Conservation (phyloP, 2,329 filamentous ascomycete genomes). For the Colletotrichum karsti region DNA sequence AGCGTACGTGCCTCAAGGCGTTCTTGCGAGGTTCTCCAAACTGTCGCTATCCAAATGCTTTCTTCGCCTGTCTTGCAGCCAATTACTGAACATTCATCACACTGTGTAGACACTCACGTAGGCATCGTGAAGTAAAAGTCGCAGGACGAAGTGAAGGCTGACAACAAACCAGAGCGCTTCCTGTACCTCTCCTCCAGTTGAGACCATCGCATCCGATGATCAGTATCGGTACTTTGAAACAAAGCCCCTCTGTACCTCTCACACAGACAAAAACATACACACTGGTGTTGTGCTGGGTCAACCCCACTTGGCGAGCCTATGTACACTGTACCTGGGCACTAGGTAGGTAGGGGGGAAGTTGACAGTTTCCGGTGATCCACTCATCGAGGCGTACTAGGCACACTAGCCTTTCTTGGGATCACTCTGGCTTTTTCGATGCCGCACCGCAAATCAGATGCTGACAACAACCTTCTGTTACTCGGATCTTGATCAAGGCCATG, state of each 20-base stretch:
- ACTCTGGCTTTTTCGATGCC: slow-evolving; percentile 21
- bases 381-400: not conserved
- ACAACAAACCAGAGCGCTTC: not conserved
- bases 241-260: not conserved
- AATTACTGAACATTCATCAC: too few species aligned
- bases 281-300: not conserved
- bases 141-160: too few species aligned
- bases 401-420: slow-evolving; percentile 1
- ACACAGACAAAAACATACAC: not conserved
- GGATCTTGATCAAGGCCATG: slow-evolving; percentile 24
- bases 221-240: not conserved
- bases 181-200: not conserved
- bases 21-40: too few species aligned
- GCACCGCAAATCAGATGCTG: slow-evolving; percentile 19
- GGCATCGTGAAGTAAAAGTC: not conserved
- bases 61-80: too few species aligned
- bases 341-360: not conserved
- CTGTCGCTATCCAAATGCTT: too few species aligned
- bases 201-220: too few species aligned
- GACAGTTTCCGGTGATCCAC: too few species aligned
- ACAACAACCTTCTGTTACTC: slow-evolving; percentile 1
- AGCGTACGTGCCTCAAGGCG: not conserved
- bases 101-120: too few species aligned
- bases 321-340: not conserved
- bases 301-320: not conserved